Evolutionary conservation across 2,329 filamentous ascomycete species (phyloP), one percentile per base, ranked within the genome.

Genomic region (Diplodia seriata): DNA sequence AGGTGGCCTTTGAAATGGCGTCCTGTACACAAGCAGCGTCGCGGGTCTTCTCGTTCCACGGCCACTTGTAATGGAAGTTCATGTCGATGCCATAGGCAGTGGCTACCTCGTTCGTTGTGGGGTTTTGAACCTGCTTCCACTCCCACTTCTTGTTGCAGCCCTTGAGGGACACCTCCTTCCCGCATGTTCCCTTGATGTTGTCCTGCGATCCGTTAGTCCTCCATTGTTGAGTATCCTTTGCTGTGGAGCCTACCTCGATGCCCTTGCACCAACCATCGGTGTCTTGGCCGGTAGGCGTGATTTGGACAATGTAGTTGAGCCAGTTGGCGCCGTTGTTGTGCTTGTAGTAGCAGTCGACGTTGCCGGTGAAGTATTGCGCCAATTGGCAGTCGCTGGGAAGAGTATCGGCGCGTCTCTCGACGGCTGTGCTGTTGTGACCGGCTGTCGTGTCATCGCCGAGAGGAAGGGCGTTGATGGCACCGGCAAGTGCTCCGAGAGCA

Each of bases 291-390:
- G 50, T 53, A 29, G 50, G 50, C 15, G 50, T 53, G 4, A 53
- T 53, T 29, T 53, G 50, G 23, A 53, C 26, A 12, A 53, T 29
- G 23, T 31, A 53, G 50, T 53, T 53, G 50, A 53, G 50, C 23
- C 23, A 53, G 12, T 53, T 7, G 5, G 23, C 23, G 7, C 50
- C 50, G 3, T 29, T 3, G 12, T 26, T 15, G 12, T 18, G 15
- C 50, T 53, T 53, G 11, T 29, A 53, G 50, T 53, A 53, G 50
- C 50, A 53, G 50, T 53, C 50, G 50, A 53, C 15, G 20, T 29
- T 53, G 23, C 50, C 50, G 26, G 26, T 29, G 26, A 53, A 53
- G 26, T 53, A 53, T 31, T 53, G 50, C 20, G 50, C 50, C 12
- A 14, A 53, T 15, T 53, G 50, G 15, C 50, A 53, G 12, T 53